Conservation (phyloP, 1,139 yeast species). For the Meyerozyma athensensis region DNA sequence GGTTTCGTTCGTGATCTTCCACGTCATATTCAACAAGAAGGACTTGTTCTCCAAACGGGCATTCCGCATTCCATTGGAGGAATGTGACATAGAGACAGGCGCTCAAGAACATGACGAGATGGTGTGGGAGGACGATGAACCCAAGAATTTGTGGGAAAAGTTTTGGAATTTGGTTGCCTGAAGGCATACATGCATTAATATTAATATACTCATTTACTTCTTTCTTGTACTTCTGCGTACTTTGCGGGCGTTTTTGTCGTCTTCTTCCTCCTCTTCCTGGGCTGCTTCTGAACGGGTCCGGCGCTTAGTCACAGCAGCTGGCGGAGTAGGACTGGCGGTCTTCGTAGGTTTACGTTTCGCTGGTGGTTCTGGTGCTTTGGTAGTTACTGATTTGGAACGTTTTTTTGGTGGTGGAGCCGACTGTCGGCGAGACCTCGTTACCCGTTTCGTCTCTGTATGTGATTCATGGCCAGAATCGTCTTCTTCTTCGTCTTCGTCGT, state of each 20-base stretch:
- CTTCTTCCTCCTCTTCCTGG: constrained; percentile 10
- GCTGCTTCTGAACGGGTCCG: constrained; percentile 25
- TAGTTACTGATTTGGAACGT: constrained; percentile 25
- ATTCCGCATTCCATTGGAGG: constrained; percentile 41
- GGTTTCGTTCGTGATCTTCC: constrained; percentile 48
- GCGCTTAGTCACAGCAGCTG: constrained; percentile 13
- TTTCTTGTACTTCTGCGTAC: constrained; percentile 13
- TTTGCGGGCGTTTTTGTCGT: constrained; percentile 6
- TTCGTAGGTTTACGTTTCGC: constrained; percentile 12
- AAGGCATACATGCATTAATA: constrained; percentile 1
- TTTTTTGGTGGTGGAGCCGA: constrained; percentile 18
- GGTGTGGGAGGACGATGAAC: constrained; percentile 42
- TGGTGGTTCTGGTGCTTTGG: constrained; percentile 15
- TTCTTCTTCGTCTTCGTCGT: constrained; percentile 1
- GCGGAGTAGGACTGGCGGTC: constrained; percentile 11
- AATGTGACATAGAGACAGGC: constrained; percentile 59
- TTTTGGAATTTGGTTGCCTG: constrained; percentile 34
- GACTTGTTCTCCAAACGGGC: constrained; percentile 28
- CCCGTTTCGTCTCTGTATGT: constrained; percentile 5
- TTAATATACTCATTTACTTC: constrained; percentile 6
- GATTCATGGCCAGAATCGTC: constrained; percentile 1
- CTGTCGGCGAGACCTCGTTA: constrained; percentile 8
- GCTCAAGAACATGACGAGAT: constrained; percentile 53
- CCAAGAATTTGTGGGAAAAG: constrained; percentile 50
- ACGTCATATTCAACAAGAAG: constrained; percentile 39